Base-by-base conservation (phyloP, 495 filamentous ascomycete species). In the Mytilinidion resinicola region DNA sequence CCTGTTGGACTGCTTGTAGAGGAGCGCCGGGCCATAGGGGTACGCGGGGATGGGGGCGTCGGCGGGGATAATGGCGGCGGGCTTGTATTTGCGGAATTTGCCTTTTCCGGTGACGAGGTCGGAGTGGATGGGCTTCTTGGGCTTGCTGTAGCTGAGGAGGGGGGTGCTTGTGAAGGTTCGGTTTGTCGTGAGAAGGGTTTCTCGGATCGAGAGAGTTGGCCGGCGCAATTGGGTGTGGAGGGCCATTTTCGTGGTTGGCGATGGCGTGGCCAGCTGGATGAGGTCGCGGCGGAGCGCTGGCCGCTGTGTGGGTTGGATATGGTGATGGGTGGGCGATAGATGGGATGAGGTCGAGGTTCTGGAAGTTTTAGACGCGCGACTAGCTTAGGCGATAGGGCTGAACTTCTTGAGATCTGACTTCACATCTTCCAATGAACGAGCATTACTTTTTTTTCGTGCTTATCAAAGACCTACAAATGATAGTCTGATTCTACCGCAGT, bases 1-100 rank as follows among this genome's bases (percentile, higher is more conserved):
- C 46, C 81, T 78, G 78, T 95, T 88, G 57, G 85, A 82, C 72
- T 96, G 90, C 72, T 95, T 93, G 82, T 87, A 97, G 62, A 83
- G 77, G 50, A 74, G 77, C 51, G 82, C 78, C n/a, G 84, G 82
- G n/a, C 87, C 87, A 74, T 88, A 88, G 0, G 93, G 93, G 74
- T 97, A 98, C 4, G 78, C 70, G 20, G 93, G 92, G 49, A 86
- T 72, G 51, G 19, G n/a, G 20, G 46, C 50, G 43, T 46, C 35
- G 17, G 44, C 9, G 20, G 48, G 59, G 35, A 66, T 53, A 9
- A 66, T 36, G 49, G 56, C 44, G 50, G 62, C 57, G 36, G 55
- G 56, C 7, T 47, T 50, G 56, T 62, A 50, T 36, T 38, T 53
- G 35, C 51, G 51, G 8, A 15, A n/a, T 47, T 19, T 17, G 17